Conservation (phyloP, 2,329 filamentous ascomycete genomes). For the Cordyceps javanica region DNA sequence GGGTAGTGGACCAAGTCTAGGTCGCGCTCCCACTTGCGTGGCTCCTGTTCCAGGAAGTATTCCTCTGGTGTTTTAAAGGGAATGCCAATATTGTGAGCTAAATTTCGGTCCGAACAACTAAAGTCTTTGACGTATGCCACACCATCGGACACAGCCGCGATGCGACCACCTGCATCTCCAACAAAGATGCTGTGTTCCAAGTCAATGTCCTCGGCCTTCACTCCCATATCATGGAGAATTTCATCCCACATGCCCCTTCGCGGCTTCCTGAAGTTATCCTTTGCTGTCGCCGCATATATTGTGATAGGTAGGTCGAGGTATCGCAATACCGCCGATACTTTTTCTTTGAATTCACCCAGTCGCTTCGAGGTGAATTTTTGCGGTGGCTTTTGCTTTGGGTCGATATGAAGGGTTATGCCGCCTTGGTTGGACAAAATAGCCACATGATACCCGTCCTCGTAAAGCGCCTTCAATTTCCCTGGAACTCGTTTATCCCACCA, state of each 20-base stretch:
- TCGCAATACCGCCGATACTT: constrained; percentile 62
- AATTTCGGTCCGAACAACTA: constrained; percentile 65
- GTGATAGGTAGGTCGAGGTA: constrained; percentile 69
- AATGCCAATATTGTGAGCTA: constrained; percentile 80
- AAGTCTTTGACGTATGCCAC: constrained; percentile 46
- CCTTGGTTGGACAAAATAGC: constrained; percentile 86
- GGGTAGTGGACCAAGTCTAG: constrained; percentile 64
- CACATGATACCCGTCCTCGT: constrained; percentile 67
- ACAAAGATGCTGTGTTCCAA: constrained; percentile 72
- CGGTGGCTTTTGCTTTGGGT: constrained; percentile 58
- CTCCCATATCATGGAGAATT: constrained; percentile 51
- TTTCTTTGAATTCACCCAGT: constrained; percentile 75
- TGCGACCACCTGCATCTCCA: constrained; percentile 71
- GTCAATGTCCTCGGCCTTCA: constrained; percentile 57
- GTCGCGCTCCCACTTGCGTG: constrained; percentile 58
- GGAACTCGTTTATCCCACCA: constrained; percentile 83
- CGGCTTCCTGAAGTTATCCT: constrained; percentile 82
- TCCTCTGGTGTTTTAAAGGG: constrained; percentile 83
- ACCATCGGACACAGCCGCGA: constrained; percentile 29
- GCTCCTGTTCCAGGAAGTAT: constrained; percentile 68
- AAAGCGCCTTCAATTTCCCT: constrained; percentile 56
- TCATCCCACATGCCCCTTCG: constrained; percentile 80
- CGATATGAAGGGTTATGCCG: constrained; percentile 67
- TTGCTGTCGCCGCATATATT: constrained; percentile 79
- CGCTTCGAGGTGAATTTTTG: constrained; percentile 57